Evolutionary conservation across 2,329 filamentous ascomycete genomes (phyloP).

Genomic region (Colletotrichum sp.): DNA sequence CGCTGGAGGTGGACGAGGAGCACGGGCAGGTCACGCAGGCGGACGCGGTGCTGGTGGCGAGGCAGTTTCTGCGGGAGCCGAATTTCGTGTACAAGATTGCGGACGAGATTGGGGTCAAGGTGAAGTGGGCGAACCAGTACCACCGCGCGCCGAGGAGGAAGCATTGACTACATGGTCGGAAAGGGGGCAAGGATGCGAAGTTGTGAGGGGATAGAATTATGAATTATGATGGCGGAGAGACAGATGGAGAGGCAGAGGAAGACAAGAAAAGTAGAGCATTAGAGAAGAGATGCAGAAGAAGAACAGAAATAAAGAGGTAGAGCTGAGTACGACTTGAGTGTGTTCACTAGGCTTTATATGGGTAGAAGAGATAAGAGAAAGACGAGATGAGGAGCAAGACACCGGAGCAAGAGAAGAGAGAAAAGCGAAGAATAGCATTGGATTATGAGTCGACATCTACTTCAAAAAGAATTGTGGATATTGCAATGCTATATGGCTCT

Average conservation of each 20-base stretch:
- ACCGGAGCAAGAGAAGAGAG: too few relatives aligned
- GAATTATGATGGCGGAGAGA: background rate
- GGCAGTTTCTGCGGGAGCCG: conserved; percentile 83
- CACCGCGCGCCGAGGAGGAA: conserved; percentile 38
- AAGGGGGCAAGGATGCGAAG: background rate
- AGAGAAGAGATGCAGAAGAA: background rate
- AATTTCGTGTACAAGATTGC: conserved; percentile 78
- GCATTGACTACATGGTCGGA: conserved; percentile 13
- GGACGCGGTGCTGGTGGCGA: conserved; percentile 76
- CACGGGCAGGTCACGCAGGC: conserved; percentile 48
- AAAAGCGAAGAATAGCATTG: too few relatives aligned
- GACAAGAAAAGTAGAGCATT: background rate
- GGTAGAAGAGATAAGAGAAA: too few relatives aligned
- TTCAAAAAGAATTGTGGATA: too few relatives aligned
- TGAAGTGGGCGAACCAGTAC: conserved; percentile 76
- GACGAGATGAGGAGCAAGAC: too few relatives aligned
- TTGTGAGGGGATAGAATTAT: background rate
- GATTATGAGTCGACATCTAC: too few relatives aligned
- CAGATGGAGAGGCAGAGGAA: background rate
- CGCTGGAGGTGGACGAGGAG: conserved; percentile 45
- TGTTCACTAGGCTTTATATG: too few relatives aligned
- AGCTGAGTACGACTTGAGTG: background rate
- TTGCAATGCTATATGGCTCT: too few relatives aligned
- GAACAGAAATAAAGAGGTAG: background rate
- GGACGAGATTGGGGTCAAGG: conserved; percentile 71